phyloP scores from a whole-genome alignment of 2,329 filamentous ascomycete species.

The Colletotrichum lupini region DNA sequence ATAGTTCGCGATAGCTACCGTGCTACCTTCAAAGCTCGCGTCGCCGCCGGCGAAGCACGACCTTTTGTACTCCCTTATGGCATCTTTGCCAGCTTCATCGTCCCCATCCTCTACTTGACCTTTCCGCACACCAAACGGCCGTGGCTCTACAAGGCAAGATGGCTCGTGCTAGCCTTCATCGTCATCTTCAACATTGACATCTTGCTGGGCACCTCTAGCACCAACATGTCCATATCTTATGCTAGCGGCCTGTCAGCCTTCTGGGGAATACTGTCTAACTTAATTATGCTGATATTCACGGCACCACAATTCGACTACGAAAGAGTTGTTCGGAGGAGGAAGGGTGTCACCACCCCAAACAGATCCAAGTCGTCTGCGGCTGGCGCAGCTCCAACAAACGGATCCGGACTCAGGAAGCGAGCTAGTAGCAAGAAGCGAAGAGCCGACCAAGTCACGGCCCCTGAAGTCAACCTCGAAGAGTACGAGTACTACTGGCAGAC shows the following conservation, averaged over 20 bases:
- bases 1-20: conserved; percentile 46
- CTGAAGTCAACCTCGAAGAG: conserved; percentile 36
- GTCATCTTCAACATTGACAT: conserved; percentile 56
- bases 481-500: conserved; percentile 70
- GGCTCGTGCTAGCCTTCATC: conserved; percentile 59
- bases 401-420: conserved; percentile 7
- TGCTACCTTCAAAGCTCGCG: conserved; percentile 47
- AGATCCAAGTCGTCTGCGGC: conserved; percentile 12
- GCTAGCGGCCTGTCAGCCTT: conserved; percentile 58
- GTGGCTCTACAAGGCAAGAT: conserved; percentile 62
- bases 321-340: conserved; percentile 55
- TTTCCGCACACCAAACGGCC: conserved; percentile 63
- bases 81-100: conserved; percentile 57
- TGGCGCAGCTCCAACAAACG: not conserved
- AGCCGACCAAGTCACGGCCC: conserved; percentile 6
- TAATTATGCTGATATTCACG: conserved; percentile 64
- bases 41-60: conserved; percentile 51
- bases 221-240: conserved; percentile 63
- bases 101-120: conserved; percentile 66
- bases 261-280: conserved; percentile 62
- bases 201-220: conserved; percentile 56
- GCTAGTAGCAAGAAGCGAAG: conserved; percentile 23
- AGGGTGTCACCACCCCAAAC: conserved; percentile 2
- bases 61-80: conserved; percentile 66
- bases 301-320: conserved; percentile 67